Base-by-base conservation (phyloP, 2,329 filamentous ascomycete species). In the Grosmannia penicillata region DNA sequence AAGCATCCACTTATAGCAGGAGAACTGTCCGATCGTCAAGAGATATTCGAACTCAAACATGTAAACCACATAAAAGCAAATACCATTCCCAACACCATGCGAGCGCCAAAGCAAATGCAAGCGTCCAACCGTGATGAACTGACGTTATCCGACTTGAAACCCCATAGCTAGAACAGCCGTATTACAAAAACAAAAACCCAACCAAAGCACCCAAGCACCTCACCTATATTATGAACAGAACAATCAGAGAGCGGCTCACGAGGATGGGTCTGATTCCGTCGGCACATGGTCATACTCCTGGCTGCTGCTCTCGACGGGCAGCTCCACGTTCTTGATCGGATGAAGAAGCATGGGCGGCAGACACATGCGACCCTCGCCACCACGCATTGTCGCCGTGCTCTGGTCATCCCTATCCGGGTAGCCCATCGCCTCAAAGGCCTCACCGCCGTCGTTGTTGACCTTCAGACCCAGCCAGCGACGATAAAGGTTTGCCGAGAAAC, bases 341-440 rank as follows among this genome's bases (percentile, higher is more conserved):
- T 95, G 87, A 46, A 95, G 59, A 44, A 94, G 60, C 78, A 94
- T 89, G 1, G 82, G 83, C 8, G 86, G 85, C 29, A 94, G 61
- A 59, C 87, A 95, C 85, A 94, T 93, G 43, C 86, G 71, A 10
- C 84, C 84, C 56, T 87, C 82, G 14, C 79, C 77, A 34, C 76
- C 72, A 36, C 65, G 67, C 70, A 75, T 78, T 45, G 59, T 54
- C 30, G 58, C 56, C 7, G 72, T 64, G 2, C 47, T 45, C 27
- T 55, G 59, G 23, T 66, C 71, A 42, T 68, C 59, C 55, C 64
- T 68, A 51, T 57, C 67, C 50, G 56, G 50, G 41, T 75, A 70
- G 24, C 61, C 66, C 4, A 68, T 69, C 44, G 71, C 56, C 59
- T 91, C 85, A 48, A 81, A 78, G 56, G 81, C 70, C 50, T 86